These are phyloP conservation scores for Botrytis porri DNA, from an alignment of 2,329 filamentous ascomycete species.

Conservation along the genomic window DNA sequence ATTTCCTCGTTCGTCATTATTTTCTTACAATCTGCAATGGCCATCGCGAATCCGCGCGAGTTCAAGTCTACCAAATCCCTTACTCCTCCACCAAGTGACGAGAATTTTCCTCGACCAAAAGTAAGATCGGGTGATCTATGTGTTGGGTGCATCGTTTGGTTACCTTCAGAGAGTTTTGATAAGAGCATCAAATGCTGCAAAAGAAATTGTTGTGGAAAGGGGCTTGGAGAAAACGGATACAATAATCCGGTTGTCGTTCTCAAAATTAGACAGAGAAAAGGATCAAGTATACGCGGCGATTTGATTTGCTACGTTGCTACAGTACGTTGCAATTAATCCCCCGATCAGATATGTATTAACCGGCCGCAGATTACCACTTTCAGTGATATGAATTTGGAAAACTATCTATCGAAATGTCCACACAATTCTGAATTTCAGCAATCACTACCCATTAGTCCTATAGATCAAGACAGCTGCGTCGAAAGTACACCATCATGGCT, in stretches of 20 bases:
- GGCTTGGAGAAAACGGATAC: conserved; percentile 25
- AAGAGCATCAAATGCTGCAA: conserved; percentile 22
- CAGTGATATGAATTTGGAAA: conserved; percentile 17
- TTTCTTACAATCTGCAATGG: not conserved
- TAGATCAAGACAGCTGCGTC: conserved; percentile 6
- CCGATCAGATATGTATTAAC: not conserved
- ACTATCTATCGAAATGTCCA: conserved; percentile 17
- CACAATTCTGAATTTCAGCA: conserved; percentile 8
- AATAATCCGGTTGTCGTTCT: conserved; percentile 25
- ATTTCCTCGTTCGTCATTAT: not conserved
- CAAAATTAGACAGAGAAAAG: conserved; percentile 22
- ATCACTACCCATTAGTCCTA: conserved; percentile 23
- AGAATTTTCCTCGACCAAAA: conserved; percentile 6
- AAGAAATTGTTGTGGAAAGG: conserved; percentile 12
- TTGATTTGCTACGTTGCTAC: conserved; percentile 26
- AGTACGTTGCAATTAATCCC: conserved; percentile 9
- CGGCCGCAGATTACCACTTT: conserved; percentile 25
- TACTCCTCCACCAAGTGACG: conserved; percentile 10
- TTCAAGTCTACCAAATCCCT: not conserved
- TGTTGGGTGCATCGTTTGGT: conserved; percentile 27
- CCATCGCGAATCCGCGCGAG: not conserved
- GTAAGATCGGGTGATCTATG: conserved; percentile 23
- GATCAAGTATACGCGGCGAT: conserved; percentile 22
- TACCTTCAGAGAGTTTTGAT: conserved; percentile 14
- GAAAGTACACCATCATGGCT: conserved; percentile 13